These are phyloP conservation scores for Mycena alexandri DNA, from an alignment of 768 basidiomycete genomes.

Conservation along the genomic window DNA sequence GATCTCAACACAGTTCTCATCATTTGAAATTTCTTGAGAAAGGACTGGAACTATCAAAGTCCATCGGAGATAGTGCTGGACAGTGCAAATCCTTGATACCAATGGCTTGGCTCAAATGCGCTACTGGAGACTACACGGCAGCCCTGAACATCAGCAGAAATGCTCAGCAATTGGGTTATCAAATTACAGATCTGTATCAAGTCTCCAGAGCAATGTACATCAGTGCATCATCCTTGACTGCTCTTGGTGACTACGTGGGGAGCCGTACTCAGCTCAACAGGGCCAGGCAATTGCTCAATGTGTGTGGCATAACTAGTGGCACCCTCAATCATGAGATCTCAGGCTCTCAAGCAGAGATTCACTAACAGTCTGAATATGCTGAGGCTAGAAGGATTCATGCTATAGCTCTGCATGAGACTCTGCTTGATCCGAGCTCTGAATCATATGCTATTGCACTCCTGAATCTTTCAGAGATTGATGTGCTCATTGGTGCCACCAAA, in stretches of 20 bases:
- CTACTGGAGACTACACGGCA: not conserved
- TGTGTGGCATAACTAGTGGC: not conserved
- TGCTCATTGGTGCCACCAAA: not conserved
- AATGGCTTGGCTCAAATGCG: not conserved
- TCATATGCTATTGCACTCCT: not conserved
- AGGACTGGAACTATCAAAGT: not conserved
- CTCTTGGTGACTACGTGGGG: not conserved
- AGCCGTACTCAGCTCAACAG: not conserved
- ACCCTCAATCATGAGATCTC: not conserved
- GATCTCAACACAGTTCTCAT: not conserved
- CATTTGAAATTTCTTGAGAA: not conserved
- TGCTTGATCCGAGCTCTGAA: not conserved
- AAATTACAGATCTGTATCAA: not conserved
- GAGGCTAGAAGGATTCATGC: slow-evolving; percentile 1
- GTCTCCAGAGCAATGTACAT: not conserved
- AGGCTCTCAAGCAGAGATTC: not conserved
- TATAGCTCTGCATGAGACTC: not conserved
- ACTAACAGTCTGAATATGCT: slow-evolving; percentile 12
- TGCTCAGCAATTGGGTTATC: not conserved
- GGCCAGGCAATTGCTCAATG: not conserved
- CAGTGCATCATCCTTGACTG: not conserved
- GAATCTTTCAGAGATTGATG: slow-evolving; percentile 6
- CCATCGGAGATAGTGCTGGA: not conserved
- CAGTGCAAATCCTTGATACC: not conserved
- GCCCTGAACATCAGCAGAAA: not conserved